phyloP scores from a whole-genome alignment of 1,284 basidiomycete species.

The Uromyces viciae-fabae region DNA sequence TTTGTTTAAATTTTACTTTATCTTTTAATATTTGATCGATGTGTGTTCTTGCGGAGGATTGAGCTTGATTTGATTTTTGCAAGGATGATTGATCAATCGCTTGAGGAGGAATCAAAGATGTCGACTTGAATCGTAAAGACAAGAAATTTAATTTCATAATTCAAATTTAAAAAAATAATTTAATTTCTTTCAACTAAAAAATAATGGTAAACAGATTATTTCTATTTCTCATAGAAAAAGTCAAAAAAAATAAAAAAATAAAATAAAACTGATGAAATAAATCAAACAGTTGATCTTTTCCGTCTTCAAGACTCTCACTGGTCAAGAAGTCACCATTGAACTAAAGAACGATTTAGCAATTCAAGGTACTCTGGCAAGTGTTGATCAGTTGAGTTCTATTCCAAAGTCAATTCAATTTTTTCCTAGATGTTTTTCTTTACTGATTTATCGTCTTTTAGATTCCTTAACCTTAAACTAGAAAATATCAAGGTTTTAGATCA shows the following conservation, averaged over 20 bases:
- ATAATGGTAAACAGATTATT: too few relatives aligned
- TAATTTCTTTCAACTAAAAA: too few relatives aligned
- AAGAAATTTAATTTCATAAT: too few relatives aligned
- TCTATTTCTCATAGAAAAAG: too few relatives aligned
- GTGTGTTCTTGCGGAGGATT: constrained; percentile 3
- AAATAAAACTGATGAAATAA: neutral
- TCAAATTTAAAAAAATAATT: too few relatives aligned
- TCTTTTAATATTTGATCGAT: neutral
- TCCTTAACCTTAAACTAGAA: constrained; percentile 94
- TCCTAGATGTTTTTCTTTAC: neutral
- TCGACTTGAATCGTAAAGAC: too few relatives aligned
- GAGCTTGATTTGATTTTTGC: neutral
- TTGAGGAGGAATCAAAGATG: neutral
- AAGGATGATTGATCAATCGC: neutral
- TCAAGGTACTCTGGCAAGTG: constrained; percentile 90
- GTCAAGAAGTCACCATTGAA: constrained; percentile 89
- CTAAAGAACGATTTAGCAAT: constrained; percentile 99
- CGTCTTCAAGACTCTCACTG: constrained; percentile 98
- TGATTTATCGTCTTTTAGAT: constrained; percentile 61
- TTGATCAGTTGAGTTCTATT: constrained; percentile 76
- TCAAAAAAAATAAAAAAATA: too few relatives aligned
- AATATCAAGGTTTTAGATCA: constrained; percentile 89
- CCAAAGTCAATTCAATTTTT: neutral
- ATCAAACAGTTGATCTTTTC: constrained; percentile 81
- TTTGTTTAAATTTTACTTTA: neutral